A percentile compares a stretch with the other conserved stretches of the same genome.
Conservation (phyloP, 768 basidiomycete genomes). For the Termitomyces sp. region DNA sequence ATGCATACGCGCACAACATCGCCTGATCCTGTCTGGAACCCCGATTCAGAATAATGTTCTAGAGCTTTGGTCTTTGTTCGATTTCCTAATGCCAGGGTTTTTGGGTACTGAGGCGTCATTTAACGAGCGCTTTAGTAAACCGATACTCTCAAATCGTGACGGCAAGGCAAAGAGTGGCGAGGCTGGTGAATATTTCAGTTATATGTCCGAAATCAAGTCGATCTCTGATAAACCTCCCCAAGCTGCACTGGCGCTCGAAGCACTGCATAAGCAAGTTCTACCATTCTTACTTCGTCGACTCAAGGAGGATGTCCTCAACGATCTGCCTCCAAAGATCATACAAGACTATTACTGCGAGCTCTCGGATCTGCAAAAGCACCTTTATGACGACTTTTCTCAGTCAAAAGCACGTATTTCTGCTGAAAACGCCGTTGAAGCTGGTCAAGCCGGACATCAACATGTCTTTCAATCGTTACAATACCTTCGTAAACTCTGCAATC, state of each 20-base stretch:
- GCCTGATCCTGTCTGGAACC: constrained; percentile 92
- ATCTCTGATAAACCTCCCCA: neutral
- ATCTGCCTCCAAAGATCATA: constrained; percentile 98
- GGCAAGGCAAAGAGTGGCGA: constrained; percentile 93
- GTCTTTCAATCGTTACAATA: constrained; percentile 98
- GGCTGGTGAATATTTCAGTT: constrained; percentile 58
- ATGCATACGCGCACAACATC: constrained; percentile 82
- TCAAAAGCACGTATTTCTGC: constrained; percentile 65
- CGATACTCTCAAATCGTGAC: constrained; percentile 91
- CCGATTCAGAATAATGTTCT: constrained; percentile 99
- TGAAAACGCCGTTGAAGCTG: constrained; percentile 57
- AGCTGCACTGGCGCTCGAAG: constrained; percentile 94
- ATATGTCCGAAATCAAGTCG: neutral
- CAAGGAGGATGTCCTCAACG: constrained; percentile 95
- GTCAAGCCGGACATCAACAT: constrained; percentile 59
- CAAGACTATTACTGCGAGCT: constrained; percentile 99
- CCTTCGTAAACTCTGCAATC: constrained; percentile 95
- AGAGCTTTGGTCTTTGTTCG: constrained; percentile 97
- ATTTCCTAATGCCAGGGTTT: constrained; percentile 99
- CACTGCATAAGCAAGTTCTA: constrained; percentile 97
- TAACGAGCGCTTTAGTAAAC: constrained; percentile 94
- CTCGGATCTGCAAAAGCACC: constrained; percentile 86
- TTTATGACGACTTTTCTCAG: constrained; percentile 91
- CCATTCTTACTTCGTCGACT: constrained; percentile 94
- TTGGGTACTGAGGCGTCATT: constrained; percentile 93